phyloP scores from a whole-genome alignment of 345 rosid species.

The Gossypium herbaceum region DNA sequence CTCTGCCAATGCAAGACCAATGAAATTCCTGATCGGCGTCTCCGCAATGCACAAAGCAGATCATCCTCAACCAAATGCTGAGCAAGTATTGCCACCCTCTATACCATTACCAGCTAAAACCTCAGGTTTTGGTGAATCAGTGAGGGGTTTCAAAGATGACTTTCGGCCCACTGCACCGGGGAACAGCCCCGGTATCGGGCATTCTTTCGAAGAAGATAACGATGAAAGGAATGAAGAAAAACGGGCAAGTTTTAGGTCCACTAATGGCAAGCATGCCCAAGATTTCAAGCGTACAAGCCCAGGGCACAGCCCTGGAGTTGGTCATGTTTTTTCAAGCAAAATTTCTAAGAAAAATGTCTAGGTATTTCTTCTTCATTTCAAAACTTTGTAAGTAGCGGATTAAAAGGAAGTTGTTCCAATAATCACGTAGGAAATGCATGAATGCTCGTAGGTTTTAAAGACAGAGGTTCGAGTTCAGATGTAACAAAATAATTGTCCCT shows the following conservation, averaged over 20 bases:
- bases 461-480: background rate
- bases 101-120: background rate
- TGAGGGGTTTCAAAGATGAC: background rate
- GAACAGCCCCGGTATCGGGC: constrained; percentile 37
- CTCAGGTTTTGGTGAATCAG: background rate
- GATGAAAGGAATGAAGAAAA: background rate
- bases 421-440: constrained; percentile 4
- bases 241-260: background rate
- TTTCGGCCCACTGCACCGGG: constrained; percentile 35
- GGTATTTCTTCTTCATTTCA: background rate
- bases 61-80: background rate
- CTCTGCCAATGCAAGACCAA: constrained; percentile 27
- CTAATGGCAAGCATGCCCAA: constrained; percentile 14
- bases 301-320: constrained; percentile 38
- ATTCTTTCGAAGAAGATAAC: constrained; percentile 10
- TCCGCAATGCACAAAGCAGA: background rate
- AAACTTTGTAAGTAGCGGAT: background rate
- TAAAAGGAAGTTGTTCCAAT: background rate
- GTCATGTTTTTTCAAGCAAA: background rate
- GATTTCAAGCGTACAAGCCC: constrained; percentile 41
- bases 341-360: background rate
- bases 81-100: background rate
- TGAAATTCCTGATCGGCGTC: constrained; percentile 13
- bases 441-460: background rate
- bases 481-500: background rate